Base-by-base conservation (phyloP, 2,329 filamentous ascomycete genomes). In the Aspergillus sp. region DNA sequence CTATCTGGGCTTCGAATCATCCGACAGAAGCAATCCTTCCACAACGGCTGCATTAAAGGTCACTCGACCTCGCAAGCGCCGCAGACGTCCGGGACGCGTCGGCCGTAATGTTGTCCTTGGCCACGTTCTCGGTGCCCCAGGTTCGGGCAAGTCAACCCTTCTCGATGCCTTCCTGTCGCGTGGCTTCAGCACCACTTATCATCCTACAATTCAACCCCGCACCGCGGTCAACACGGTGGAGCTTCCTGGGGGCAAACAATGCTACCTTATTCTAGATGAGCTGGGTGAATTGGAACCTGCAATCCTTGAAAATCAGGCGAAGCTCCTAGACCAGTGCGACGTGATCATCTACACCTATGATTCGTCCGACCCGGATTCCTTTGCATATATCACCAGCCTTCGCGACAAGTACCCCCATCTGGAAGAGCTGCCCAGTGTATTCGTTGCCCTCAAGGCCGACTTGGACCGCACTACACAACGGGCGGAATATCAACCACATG, bases 161-260 rank as follows among this genome's bases (percentile, higher is more conserved):
- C 81, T 99, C 1, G 91, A 96, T 64, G 87, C 92, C 3, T 97
- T 99, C 62, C 82, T 99, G 44, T 94, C 91, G 60, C 84, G 91
- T 7, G 90, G 91, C 0, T 97, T 97, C 66, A 88, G 86, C 64
- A 78, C 82, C 2, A 85, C 90, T 6, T 96, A 97, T 68, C 88
- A 89, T 56, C 94, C 94, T 0, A 99, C 94, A 2, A 97, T 99
- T 70, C 94, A 96, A 66, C 91, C 94, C 2, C 88, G 91, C 10
- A 89, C 90, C 3, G 92, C 91, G 0, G 94, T 99, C 59, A 97
- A 99, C 70, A 96, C 90, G 53, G 94, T 99, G 16, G 94, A 99
- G 69, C 82, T 99, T 1, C 91, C 91, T 43, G 94, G 94, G 9
- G 94, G 94, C 47, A 96, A 96, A 70, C 94, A 99, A 73, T 96